A percentile compares a stretch with the other conserved stretches of the same genome.
These are phyloP conservation scores for Emmonsiellopsis sp. DNA, from an alignment of 2,329 filamentous ascomycete genomes.

Conservation along the genomic window DNA sequence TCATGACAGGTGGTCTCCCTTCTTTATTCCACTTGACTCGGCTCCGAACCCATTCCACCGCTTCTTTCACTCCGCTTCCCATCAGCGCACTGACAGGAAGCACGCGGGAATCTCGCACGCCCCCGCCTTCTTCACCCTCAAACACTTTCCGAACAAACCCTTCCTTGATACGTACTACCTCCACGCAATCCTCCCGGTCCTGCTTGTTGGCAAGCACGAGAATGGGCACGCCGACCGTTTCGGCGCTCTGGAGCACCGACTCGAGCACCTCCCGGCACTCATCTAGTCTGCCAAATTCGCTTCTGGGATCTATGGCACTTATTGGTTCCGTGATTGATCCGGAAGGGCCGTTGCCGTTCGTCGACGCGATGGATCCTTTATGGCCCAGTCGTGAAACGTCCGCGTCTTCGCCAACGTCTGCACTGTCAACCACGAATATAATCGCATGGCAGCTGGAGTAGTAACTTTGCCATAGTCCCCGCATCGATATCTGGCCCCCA, in stretches of 20 bases:
- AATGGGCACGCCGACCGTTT: slow-evolving; percentile 84
- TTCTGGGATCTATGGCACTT: slow-evolving; percentile 26
- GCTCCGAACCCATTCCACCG: slow-evolving; percentile 91
- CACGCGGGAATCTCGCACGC: slow-evolving; percentile 82
- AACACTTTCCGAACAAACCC: slow-evolving; percentile 91
- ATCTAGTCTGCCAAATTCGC: slow-evolving; percentile 52
- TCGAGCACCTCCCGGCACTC: slow-evolving; percentile 88
- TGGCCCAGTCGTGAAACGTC: slow-evolving; percentile 46
- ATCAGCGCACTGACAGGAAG: slow-evolving; percentile 84
- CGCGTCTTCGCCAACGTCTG: slow-evolving; percentile 74
- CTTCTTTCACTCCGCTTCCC: slow-evolving; percentile 74
- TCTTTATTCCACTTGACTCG: slow-evolving; percentile 97
- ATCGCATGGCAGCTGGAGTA: slow-evolving; percentile 92
- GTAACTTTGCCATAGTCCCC: slow-evolving; percentile 91
- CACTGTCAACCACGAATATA: slow-evolving; percentile 93
- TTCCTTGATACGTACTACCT: slow-evolving; percentile 96
- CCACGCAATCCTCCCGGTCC: slow-evolving; percentile 92
- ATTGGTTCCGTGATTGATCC: slow-evolving; percentile 24
- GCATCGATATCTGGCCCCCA: slow-evolving; percentile 80
- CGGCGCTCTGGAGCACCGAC: slow-evolving; percentile 75
- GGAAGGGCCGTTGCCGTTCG: neutral
- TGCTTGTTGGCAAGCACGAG: slow-evolving; percentile 95
- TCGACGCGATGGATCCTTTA: neutral
- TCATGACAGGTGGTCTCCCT: slow-evolving; percentile 81
- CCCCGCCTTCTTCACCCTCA: slow-evolving; percentile 80